Base-by-base conservation (phyloP, 352 stramenopile species). In the Phytophthora lateralis region DNA sequence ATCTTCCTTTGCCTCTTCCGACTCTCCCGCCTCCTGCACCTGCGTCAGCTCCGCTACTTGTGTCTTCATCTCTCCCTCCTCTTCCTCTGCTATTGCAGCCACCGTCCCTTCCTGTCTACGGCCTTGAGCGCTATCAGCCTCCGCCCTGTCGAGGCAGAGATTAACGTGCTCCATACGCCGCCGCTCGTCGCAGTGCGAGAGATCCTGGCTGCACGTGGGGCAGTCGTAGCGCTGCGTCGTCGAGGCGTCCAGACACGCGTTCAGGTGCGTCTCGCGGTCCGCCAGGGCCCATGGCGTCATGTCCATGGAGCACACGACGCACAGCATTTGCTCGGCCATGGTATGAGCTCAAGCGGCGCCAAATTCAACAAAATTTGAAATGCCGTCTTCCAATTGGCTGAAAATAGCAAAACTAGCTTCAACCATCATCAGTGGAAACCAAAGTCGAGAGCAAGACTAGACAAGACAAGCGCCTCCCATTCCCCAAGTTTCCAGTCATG, bases 181-280 rank as follows among this genome's bases (percentile, higher is more conserved):
- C 42, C 86, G 79, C 54, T 92, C 82, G 43, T 86, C 83, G 56
- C 73, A 90, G 46, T 89, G 69, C 8, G 79, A 80, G 26, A 92
- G 74, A 11, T 82, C 69, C 44, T 78, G 66, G 27, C 66, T 60
- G 53, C 82, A 91, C 32, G 74, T 78, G 4, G 82, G 85, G 27
- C 85, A 92, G 18, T 80, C 66, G 53, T 71, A 85, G 24, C 63
- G 52, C 29, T 63, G 50, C 3, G 77, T 56, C 5, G 67, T 62
- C 3, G 58, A 41, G 3, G 51, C 58, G 50, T 95, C 87, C 15
- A 96, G 68, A 65, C 87, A 96, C 47, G 66, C 71, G 50, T 96
- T 96, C 26, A 95, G 60, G 59, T 95, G 87, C 55, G 75, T 53
- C 11, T 80, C 74, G 8, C 80, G 75, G 32, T 88, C 66, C 9